These are phyloP conservation scores for Neurospora sp. DNA, from an alignment of 495 filamentous ascomycete species.

Conservation along the genomic window DNA sequence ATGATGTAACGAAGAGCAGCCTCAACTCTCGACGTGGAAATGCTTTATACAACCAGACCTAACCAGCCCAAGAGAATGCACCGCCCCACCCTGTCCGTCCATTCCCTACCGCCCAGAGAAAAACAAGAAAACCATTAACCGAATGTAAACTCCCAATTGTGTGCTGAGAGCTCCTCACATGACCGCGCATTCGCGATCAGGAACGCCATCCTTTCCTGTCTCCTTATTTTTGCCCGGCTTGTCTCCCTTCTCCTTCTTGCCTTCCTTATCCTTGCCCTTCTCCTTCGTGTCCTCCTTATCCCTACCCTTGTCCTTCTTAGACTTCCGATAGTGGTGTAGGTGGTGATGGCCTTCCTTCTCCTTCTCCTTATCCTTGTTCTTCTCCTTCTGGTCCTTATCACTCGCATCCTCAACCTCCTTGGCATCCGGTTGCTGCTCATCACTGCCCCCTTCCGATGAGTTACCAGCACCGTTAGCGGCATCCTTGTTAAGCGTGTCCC, in stretches of 20 bases:
- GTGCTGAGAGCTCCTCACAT: conserved; percentile 18
- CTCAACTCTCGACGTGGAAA: neutral
- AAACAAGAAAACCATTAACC: neutral
- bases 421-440: conserved; percentile 25
- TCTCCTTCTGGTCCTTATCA: conserved; percentile 33
- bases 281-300: conserved; percentile 23
- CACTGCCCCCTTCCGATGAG: conserved; percentile 15
- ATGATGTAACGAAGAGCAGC: neutral
- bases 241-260: conserved; percentile 15
- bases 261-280: conserved; percentile 29
- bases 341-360: conserved; percentile 31
- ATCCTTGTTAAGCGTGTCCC: conserved; percentile 30
- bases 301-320: conserved; percentile 30
- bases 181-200: conserved; percentile 61
- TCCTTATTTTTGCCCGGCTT: conserved; percentile 19
- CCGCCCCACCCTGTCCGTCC: neutral
- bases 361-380: conserved; percentile 22
- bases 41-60: neutral
- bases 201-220: conserved; percentile 25
- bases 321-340: conserved; percentile 29
- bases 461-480: conserved; percentile 13
- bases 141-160: too few relatives aligned
- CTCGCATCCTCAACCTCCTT: conserved; percentile 26
- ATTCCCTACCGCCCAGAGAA: neutral
- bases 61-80: neutral